Evolutionary conservation across 176 grass and related monocot species (phyloP), one percentile per base, ranked within the genome.

Genomic region (Hyparrhenia diplandra): DNA sequence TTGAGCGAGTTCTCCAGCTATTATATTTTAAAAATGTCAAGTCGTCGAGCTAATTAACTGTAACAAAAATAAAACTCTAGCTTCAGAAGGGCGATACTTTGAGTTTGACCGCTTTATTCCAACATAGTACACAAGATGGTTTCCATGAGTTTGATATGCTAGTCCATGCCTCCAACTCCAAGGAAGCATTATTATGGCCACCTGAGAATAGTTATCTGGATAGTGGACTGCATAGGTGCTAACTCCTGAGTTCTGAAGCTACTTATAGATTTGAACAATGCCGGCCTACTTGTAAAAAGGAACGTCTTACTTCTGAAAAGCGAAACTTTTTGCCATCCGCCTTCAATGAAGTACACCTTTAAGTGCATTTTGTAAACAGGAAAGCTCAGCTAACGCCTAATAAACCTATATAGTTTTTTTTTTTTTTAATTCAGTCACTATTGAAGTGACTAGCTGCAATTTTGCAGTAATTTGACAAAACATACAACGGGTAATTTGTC

Each of bases 291-390:
- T 70, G 35, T 57, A 35, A 36, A 36, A 64, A 62, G 64, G 77
- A 81, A 76, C 46, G 41, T 28, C 13, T 85, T 46, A 27, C 43
- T 81, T 85, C 34, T 46, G 64, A 89, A 80, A 54, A 40, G 70
- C 8, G 0, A 46, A 55, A 78, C 32, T 30, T 84, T 80, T 69
- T 75, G 18, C 20, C 23, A 18, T 4, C 69, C 25, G 73, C 54
- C 49, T 83, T 83, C 67, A 59, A 45, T 5, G 7, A 31, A 30
- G 37, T 41, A 39, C 74, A 51, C 28, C 54, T 60, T 79, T 47
- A 68, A 49, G 8, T 59, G 61, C 39, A 23, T 81, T 85, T n/a
- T 85, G 35, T 75, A 80, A 81, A 85, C 41, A 76, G 35, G 21
- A 71, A 85, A 58, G 1, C 16, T 10, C 51, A 34, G 23, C 29